Evolutionary conservation across 192 early-diverging fungal genomes (phyloP).

Genomic region (Podila horticola): DNA sequence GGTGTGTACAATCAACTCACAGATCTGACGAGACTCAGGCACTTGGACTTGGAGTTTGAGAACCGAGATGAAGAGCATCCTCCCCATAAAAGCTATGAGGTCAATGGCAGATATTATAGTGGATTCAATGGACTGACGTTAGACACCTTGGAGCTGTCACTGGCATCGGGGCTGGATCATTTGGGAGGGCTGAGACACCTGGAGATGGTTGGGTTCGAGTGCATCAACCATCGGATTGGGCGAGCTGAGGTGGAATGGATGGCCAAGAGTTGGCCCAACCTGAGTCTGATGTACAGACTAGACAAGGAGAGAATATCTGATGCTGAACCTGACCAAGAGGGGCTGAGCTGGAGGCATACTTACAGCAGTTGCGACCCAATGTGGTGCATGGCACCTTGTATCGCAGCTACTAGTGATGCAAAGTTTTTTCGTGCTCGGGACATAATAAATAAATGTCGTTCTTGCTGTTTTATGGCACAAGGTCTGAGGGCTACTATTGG

Average conservation of each 20-base stretch:
- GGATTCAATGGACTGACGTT: neutral
- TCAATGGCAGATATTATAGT: neutral
- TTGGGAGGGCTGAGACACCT: neutral
- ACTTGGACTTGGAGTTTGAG: neutral
- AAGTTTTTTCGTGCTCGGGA: too few species aligned
- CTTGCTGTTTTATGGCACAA: too few species aligned
- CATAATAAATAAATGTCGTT: too few species aligned
- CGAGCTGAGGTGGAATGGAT: constrained; percentile 1
- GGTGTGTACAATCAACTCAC: neutral
- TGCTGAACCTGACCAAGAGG: neutral
- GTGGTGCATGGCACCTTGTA: neutral
- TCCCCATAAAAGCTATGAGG: neutral
- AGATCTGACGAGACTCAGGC: neutral
- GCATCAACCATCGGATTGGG: neutral
- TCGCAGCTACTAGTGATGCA: too few species aligned
- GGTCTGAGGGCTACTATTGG: too few species aligned
- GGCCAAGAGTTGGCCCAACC: neutral
- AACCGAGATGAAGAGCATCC: too few species aligned
- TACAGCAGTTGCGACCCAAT: neutral
- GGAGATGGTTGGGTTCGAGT: constrained; percentile 17
- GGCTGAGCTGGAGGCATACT: neutral
- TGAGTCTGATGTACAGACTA: constrained; percentile 4
- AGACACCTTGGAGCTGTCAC: neutral
- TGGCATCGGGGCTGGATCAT: neutral
- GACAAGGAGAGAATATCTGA: neutral